These are phyloP conservation scores for Rhizoclosmatium sp. DNA, from an alignment of 192 early-diverging fungal genomes.

Conservation along the genomic window DNA sequence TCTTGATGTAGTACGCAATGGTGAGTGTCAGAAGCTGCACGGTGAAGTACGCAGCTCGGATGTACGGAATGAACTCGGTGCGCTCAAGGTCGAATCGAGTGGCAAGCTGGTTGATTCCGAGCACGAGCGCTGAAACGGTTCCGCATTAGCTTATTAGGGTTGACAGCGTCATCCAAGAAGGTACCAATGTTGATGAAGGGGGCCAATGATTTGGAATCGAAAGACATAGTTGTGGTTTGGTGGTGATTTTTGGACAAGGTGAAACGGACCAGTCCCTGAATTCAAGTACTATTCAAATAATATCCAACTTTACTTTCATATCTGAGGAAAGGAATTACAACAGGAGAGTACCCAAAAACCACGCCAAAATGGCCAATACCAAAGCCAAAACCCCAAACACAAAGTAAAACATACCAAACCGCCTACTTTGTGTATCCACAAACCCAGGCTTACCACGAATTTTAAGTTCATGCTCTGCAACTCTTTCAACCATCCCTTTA, in stretches of 20 bases:
- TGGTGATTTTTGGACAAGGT: not conserved
- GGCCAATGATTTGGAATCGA: not conserved
- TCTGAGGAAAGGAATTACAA: not conserved
- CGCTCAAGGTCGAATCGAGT: conserved; percentile 68
- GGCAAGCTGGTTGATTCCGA: conserved; percentile 61
- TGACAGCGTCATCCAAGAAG: not conserved
- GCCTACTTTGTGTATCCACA: not conserved
- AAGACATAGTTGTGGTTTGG: not conserved
- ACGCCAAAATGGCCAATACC: not conserved
- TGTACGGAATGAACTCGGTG: conserved; percentile 60
- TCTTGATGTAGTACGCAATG: conserved; percentile 56
- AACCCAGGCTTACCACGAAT: not conserved
- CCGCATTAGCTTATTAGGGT: too few species aligned
- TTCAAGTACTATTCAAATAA: not conserved
- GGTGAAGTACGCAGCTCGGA: conserved; percentile 63
- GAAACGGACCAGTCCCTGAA: too few species aligned
- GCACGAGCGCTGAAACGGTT: conserved; percentile 40
- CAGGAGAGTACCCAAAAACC: not conserved
- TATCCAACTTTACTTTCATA: not conserved
- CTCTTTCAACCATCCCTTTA: conserved; percentile 13
- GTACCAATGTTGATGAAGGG: conserved; percentile 55
- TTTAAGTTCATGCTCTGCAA: conserved; percentile 3
- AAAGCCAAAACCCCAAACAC: conserved; percentile 12
- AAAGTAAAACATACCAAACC: conserved; percentile 11
- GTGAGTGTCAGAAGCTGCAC: conserved; percentile 65